Base-by-base conservation (phyloP, 2,329 filamentous ascomycete genomes). In the Coleophoma cylindrospora region DNA sequence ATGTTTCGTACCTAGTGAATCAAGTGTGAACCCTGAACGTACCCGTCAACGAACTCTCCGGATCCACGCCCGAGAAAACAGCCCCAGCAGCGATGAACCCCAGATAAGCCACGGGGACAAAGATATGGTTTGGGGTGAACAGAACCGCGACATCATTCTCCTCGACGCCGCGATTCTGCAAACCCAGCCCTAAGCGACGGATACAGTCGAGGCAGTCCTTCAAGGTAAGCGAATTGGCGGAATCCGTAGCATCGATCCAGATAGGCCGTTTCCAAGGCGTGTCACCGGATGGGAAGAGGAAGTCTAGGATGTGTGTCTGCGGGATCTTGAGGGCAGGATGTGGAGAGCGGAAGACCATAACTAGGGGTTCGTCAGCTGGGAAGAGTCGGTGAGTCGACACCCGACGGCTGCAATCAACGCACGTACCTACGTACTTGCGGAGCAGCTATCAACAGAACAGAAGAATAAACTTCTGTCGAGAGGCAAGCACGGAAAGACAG, bases 1-100 rank as follows among this genome's bases (percentile, higher is more conserved):
- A 27, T 27, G 6, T 27, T 27, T 27, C 9, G 6, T 27, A 7
- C 27, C 27, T 27, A 27, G 9, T 27, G 27, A 27, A 27, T 6
- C 9, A 7, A 6, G 7, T 27, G 9, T 3, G 27, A 27, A 27
- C 9, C 15, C 14, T 14, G 14, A 13, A 57, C 67, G 49, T 58
- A 74, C 74, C 74, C 50, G 66, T 64, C 13, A 70, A 64, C 1
- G 73, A 77, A 54, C 75, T 78, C 12, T 66, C 66, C 12, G 76
- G 74, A 55, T 78, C 79, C 4, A 70, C 72, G n/a, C 74, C 76
- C 47, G 72, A 79, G 61, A 80, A 81, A 34, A 75, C 69, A 49
- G 68, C 71, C 3, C 75, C 74, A 21, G 70, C 68, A 0, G 76
- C 78, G 3, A 77, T 72, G 36, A 76, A 71, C 3, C 74, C 76